A percentile compares a stretch with the other conserved stretches of the same genome.
Conservation (phyloP, 208 protist species). For the Porcisia deanei region DNA sequence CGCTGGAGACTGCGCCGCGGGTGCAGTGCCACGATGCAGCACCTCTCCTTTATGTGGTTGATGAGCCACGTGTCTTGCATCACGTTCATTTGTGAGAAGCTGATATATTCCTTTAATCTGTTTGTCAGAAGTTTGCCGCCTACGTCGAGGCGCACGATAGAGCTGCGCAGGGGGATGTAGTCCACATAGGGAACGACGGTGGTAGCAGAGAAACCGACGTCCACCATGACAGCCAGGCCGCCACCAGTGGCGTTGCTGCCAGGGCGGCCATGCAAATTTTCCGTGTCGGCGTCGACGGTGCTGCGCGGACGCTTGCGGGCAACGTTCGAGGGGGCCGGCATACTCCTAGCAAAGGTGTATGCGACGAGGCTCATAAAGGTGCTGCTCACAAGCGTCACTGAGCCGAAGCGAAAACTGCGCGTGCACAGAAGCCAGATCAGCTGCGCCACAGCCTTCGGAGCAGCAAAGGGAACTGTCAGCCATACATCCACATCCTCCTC, state of each 20-base stretch:
- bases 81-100: slow-evolving; percentile 79
- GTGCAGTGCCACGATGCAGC: slow-evolving; percentile 45
- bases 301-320: slow-evolving; percentile 14
- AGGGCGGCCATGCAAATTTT: not conserved
- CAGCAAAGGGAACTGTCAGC: slow-evolving; percentile 69
- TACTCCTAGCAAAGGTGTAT: slow-evolving; percentile 19
- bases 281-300: not conserved
- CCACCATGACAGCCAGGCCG: slow-evolving; percentile 49
- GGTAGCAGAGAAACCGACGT: slow-evolving; percentile 78
- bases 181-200: slow-evolving; percentile 78
- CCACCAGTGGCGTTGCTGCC: not conserved
- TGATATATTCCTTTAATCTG: slow-evolving; percentile 75
- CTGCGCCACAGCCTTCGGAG: slow-evolving; percentile 54
- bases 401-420: slow-evolving; percentile 61
- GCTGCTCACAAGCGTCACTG: slow-evolving; percentile 70
- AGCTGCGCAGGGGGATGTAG: slow-evolving; percentile 59
- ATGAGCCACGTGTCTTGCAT: slow-evolving; percentile 83
- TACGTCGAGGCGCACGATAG: slow-evolving; percentile 66
- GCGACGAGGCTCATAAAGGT: slow-evolving; percentile 60
- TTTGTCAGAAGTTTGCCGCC: slow-evolving; percentile 85
- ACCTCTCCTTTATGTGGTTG: slow-evolving; percentile 80
- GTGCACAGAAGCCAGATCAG: slow-evolving; percentile 56
- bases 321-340: not conserved
- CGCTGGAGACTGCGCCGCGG: slow-evolving; percentile 13
- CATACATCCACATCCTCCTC: slow-evolving; percentile 65